phyloP scores from a whole-genome alignment of 2,329 filamentous ascomycete species.

The Tricladium varicosporioides region DNA sequence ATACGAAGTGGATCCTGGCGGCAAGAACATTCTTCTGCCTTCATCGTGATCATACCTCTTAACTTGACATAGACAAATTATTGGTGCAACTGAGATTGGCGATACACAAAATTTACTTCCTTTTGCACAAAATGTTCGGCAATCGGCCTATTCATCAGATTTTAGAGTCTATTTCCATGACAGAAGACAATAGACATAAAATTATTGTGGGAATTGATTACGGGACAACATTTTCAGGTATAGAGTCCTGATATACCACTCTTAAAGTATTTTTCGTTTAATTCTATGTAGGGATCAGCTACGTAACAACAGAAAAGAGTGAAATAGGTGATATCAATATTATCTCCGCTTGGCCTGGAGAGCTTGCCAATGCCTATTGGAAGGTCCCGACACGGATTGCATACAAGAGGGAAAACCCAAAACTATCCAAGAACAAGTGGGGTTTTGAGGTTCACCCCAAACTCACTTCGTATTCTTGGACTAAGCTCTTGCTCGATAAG shows the following conservation, averaged over 20 bases:
- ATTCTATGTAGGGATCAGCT: slow-evolving; percentile 9
- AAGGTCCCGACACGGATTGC: slow-evolving; percentile 26
- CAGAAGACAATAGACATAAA: slow-evolving; percentile 12
- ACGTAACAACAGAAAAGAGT: slow-evolving; percentile 16
- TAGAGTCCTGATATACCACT: not conserved
- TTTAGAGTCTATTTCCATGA: not conserved
- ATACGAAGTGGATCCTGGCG: no score
- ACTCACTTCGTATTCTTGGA: slow-evolving; percentile 27
- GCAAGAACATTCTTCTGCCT: no score
- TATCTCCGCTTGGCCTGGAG: slow-evolving; percentile 22
- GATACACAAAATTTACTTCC: no score
- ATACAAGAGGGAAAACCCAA: slow-evolving; percentile 19
- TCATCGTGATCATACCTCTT: no score
- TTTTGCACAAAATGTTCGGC: no score
- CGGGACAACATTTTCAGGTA: slow-evolving; percentile 28
- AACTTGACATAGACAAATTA: no score
- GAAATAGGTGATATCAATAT: slow-evolving; percentile 21
- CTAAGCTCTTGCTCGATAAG: slow-evolving; percentile 28
- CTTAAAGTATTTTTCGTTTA: not conserved
- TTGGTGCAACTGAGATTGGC: no score
- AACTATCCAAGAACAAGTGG: slow-evolving; percentile 18
- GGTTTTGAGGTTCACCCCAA: slow-evolving; percentile 25
- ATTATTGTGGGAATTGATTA: slow-evolving; percentile 30
- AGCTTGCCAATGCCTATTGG: slow-evolving; percentile 2
- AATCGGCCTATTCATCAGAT: no score